Base-by-base conservation (phyloP, 2,329 filamentous ascomycete genomes). In the Penicillium sp. region DNA sequence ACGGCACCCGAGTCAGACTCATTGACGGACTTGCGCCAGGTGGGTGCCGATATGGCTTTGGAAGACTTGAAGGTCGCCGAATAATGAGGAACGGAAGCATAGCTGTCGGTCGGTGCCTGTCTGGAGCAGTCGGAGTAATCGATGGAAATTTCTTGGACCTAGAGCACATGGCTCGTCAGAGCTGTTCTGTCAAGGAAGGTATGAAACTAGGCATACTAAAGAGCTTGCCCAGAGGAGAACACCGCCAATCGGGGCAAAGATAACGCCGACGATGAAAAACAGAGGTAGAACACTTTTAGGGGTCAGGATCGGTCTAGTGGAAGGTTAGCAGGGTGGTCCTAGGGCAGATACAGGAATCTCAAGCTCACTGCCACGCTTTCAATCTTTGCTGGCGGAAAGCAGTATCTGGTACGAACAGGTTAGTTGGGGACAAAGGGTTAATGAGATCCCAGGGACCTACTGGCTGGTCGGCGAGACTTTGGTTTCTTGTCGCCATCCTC, bases 301-400 rank as follows among this genome's bases (percentile, higher is more conserved):
- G 4, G 93, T 97, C 51, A 97, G 82, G 71, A 97, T 97, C 38
- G 93, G 93, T 79, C 91, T 94, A 71, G 56, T 17, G 43, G 29
- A 56, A 67, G 66, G 53, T 66, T 55, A 66, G 63, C 48, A 53
- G 12, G 41, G 55, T 29, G 23, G 15, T 27, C 12, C 13, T 27
- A 3, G 21, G 17, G 25, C n/a, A 56, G 49, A 27, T 25, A 21
- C 19, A 44, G 41, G 27, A 41, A 21, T 53, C 42, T 53, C 45
- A 53, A 47, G 42, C 91, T 78, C 82, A 96, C 89, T 99, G 94
- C 94, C 94, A 99, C 80, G 94, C 94, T 79, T 97, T 97, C 76
- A 99, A 79, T 73, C 94, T 88, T 78, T 99, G 94, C 75, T 99
- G 94, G 69, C 94, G 86, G 75, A 97, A 99, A 12, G 94, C 94